phyloP scores from a whole-genome alignment of 306 rosid species.

The Oemleria cerasiformis region DNA sequence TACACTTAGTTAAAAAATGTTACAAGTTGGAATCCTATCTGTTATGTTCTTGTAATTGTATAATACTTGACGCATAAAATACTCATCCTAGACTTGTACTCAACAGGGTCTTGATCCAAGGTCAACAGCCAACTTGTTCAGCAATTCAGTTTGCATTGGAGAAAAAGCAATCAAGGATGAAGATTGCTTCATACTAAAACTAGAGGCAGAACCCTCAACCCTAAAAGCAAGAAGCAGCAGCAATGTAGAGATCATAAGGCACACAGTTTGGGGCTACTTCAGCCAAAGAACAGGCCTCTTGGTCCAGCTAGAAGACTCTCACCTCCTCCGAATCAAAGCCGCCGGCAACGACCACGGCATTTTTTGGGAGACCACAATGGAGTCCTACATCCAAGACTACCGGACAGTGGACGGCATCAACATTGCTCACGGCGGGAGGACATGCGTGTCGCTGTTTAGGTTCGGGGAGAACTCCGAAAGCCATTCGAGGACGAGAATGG shows the following conservation, averaged over 20 bases:
- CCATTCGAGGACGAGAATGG: slow-evolving; percentile 74
- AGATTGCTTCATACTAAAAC: slow-evolving; percentile 71
- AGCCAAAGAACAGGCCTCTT: slow-evolving; percentile 85
- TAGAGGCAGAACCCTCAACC: slow-evolving; percentile 55
- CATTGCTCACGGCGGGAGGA: slow-evolving; percentile 74
- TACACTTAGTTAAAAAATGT: too few relatives aligned
- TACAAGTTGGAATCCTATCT: too few relatives aligned
- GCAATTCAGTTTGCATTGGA: slow-evolving; percentile 63
- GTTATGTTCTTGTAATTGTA: too few relatives aligned
- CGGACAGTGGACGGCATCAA: slow-evolving; percentile 58
- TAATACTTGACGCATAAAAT: neutral
- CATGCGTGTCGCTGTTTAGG: slow-evolving; percentile 61
- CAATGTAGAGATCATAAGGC: slow-evolving; percentile 71
- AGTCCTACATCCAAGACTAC: slow-evolving; percentile 62
- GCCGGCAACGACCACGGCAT: slow-evolving; percentile 37
- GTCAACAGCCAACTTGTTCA: slow-evolving; percentile 72
- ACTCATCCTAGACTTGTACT: neutral
- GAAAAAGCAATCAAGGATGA: slow-evolving; percentile 72
- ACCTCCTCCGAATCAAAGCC: slow-evolving; percentile 66
- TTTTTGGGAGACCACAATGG: slow-evolving; percentile 95
- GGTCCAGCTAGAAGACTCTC: slow-evolving; percentile 77
- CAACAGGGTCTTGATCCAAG: slow-evolving; percentile 89
- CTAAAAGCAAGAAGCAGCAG: slow-evolving; percentile 70
- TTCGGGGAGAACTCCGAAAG: slow-evolving; percentile 57
- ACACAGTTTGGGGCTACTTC: slow-evolving; percentile 87